These are phyloP conservation scores for Emericellopsis terricola DNA, from an alignment of 495 filamentous ascomycete species.

Conservation along the genomic window DNA sequence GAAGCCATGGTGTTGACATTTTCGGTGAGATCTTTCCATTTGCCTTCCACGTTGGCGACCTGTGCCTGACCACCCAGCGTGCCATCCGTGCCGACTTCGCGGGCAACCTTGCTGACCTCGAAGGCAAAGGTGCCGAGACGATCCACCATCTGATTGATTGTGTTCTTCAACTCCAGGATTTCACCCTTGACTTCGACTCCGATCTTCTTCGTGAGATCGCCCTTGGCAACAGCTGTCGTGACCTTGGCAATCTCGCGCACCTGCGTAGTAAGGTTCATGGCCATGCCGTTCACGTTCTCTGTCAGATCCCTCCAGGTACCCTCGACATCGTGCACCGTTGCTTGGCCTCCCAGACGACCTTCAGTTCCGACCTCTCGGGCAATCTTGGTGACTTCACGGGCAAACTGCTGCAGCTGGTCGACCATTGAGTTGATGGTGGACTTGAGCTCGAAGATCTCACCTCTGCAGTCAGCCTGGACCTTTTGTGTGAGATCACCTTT, in stretches of 20 bases:
- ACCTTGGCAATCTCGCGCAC: constrained; percentile 97
- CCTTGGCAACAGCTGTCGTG: constrained; percentile 87
- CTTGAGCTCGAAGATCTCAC: constrained; percentile 90
- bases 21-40: constrained; percentile 97
- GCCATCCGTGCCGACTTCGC: constrained; percentile 95
- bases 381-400: constrained; percentile 94
- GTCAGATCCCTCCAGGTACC: constrained; percentile 96
- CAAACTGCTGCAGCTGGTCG: constrained; percentile 91
- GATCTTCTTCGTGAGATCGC: constrained; percentile 91
- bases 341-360: constrained; percentile 86
- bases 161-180: constrained; percentile 87
- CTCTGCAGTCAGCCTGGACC: constrained; percentile 90
- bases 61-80: constrained; percentile 90
- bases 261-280: constrained; percentile 94
- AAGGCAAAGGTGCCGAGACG: constrained; percentile 91
- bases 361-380: constrained; percentile 95
- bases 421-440: constrained; percentile 99
- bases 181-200: constrained; percentile 91
- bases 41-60: constrained; percentile 94
- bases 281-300: constrained; percentile 97
- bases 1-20: constrained; percentile 93
- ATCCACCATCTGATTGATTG: constrained; percentile 99
- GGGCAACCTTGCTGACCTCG: constrained; percentile 95
- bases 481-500: constrained; percentile 94
- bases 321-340: constrained; percentile 92